These are phyloP conservation scores for Senna tora DNA, from an alignment of 306 rosid species.

Conservation along the genomic window DNA sequence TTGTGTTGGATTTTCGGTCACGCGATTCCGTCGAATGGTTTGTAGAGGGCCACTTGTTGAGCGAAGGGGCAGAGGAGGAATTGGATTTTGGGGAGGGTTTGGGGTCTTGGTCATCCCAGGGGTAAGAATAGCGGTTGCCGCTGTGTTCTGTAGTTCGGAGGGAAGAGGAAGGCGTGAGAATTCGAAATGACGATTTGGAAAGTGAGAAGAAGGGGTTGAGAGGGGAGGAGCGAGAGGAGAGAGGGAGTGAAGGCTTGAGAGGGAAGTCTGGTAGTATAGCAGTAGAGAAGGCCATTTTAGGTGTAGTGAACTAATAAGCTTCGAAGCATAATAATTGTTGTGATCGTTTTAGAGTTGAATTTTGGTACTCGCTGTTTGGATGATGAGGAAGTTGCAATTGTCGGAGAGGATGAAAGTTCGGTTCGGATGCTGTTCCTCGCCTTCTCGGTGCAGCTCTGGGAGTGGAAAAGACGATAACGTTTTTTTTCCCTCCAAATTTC, in stretches of 20 bases:
- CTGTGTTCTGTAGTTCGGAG: slow-evolving; percentile 47
- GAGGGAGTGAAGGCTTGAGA: slow-evolving; percentile 52
- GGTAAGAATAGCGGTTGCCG: slow-evolving; percentile 26
- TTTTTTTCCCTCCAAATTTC: too few relatives aligned
- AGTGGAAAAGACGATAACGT: too few relatives aligned
- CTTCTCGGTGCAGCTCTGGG: too few relatives aligned
- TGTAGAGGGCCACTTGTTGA: slow-evolving; percentile 62
- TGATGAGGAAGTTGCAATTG: slow-evolving; percentile 23
- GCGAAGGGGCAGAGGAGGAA: slow-evolving; percentile 62
- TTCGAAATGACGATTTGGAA: slow-evolving; percentile 53
- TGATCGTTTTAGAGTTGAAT: background rate
- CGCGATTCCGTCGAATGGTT: slow-evolving; percentile 2
- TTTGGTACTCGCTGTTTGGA: slow-evolving; percentile 33
- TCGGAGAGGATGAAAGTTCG: background rate
- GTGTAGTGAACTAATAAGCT: background rate
- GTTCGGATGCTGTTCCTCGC: background rate
- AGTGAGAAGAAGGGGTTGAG: slow-evolving; percentile 45
- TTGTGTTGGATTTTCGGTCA: slow-evolving; percentile 34
- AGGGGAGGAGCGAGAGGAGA: slow-evolving; percentile 45
- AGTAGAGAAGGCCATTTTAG: slow-evolving; percentile 52
- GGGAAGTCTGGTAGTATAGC: slow-evolving; percentile 60
- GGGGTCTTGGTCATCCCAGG: background rate
- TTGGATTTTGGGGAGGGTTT: slow-evolving; percentile 44
- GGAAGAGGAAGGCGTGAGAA: slow-evolving; percentile 51
- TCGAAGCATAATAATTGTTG: background rate